Evolutionary conservation across 495 filamentous ascomycete genomes (phyloP), one percentile per base, ranked within the genome.

Genomic region (Xylaria telfairii): DNA sequence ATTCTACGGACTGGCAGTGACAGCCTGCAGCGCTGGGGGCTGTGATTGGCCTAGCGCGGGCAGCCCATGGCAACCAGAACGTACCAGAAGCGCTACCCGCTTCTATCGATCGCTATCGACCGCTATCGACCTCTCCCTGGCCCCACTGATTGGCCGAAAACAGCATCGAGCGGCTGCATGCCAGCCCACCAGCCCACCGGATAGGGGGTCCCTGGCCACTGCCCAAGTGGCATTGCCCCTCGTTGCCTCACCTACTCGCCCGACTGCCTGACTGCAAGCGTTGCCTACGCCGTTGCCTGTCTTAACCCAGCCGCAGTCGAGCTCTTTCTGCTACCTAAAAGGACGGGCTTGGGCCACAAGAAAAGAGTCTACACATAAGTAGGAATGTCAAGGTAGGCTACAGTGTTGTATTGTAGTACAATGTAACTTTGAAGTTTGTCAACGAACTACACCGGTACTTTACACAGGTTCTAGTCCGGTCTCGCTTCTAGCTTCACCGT

Each of bases 1-100:
- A 78, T 78, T 78, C 76, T 75, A 78, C 71, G 76, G 75, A 70
- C 68, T 74, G 74, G 67, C 68, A 69, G 70, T 60, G 15, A 61
- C 71, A 71, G 65, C 68, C 54, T 67, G 44, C 42, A 24, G 15
- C 24, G 30, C 19, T 19, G 15, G 60, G 67, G 49, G 65, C 47
- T 67, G 34, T 78, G 69, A 77, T 78, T 78, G 76, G 76, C 26
- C 30, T 62, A n/a, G 4, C 2, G 8, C 59, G 3, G 30, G 54
- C 66, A 26, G 7, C 70, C 71, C 73, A 67, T 72, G 70, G 72
- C 74, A 76, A 76, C 76, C 67, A 62, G 69, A 71, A 71, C 32
- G 62, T 71, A 46, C 65, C 51, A 68, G 65, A 68, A 69, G 24
- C 42, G 30, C 57, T 63, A 9, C 51, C n/a, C 39, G 19, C 54